These are phyloP conservation scores for Trametes elegans DNA, from an alignment of 768 basidiomycete genomes.

Conservation along the genomic window DNA sequence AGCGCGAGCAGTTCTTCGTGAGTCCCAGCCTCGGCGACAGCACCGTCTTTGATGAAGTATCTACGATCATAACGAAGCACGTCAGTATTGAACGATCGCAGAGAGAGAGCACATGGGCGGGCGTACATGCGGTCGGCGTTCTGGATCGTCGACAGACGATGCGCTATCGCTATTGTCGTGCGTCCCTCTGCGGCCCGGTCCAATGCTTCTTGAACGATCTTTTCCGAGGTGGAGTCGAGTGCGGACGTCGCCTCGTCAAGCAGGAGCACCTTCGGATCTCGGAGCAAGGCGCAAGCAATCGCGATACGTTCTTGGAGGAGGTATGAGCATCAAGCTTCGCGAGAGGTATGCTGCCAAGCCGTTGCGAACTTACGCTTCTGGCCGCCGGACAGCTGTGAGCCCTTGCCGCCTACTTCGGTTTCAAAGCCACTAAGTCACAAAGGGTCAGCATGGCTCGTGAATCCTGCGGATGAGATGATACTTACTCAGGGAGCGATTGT, in stretches of 20 bases:
- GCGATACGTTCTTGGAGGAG: conserved; percentile 55
- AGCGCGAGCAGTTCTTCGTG: conserved; percentile 75
- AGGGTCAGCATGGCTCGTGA: too few species aligned
- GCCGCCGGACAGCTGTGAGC: conserved; percentile 84
- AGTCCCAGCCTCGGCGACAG: conserved; percentile 81
- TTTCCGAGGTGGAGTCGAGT: conserved; percentile 1
- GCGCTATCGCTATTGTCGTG: conserved; percentile 91
- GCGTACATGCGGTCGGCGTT: conserved; percentile 39
- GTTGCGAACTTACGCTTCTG: conserved; percentile 81
- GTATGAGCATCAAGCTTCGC: too few species aligned
- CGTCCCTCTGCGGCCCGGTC: conserved; percentile 87
- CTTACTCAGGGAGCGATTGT: conserved; percentile 75
- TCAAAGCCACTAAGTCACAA: conserved; percentile 79
- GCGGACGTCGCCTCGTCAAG: conserved; percentile 73
- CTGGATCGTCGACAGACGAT: conserved; percentile 62
- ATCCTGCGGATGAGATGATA: too few species aligned
- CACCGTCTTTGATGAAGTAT: conserved; percentile 87
- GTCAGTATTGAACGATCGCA: too few species aligned
- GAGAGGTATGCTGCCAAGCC: too few species aligned
- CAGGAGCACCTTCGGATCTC: conserved; percentile 76
- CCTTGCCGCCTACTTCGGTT: conserved; percentile 88
- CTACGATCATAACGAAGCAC: too few species aligned
- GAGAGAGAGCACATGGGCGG: too few species aligned
- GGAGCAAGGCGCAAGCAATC: conserved; percentile 84
- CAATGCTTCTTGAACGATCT: conserved; percentile 87